A percentile compares a stretch with the other conserved stretches of the same genome.
Conservation (phyloP, 371 early-diverging fungal species). For the Mucor racemosus region DNA sequence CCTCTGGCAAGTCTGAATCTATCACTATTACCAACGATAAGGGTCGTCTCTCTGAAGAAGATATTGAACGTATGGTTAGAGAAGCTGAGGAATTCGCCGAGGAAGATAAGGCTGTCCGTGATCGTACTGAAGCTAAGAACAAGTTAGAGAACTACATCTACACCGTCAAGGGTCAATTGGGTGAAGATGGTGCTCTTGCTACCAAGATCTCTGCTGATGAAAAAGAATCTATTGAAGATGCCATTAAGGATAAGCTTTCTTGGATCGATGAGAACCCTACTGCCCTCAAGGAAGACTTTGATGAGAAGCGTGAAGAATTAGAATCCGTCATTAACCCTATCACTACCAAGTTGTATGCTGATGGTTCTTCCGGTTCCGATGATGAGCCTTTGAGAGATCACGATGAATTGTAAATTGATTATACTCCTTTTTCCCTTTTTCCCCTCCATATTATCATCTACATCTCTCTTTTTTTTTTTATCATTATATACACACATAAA, state of each 20-base stretch:
- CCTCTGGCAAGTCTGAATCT: conserved; percentile 92
- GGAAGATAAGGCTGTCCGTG: conserved; percentile 84
- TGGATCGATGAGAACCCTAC: conserved; percentile 75
- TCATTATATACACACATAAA: conserved; percentile 19
- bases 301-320: conserved; percentile 83
- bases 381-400: conserved; percentile 73
- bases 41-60: conserved; percentile 93
- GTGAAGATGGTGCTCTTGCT: conserved; percentile 69
- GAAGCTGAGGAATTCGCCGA: conserved; percentile 92
- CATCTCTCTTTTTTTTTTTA: conserved; percentile 10
- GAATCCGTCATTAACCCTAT: conserved; percentile 90
- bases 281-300: conserved; percentile 79
- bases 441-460: conserved; percentile 13
- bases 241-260: conserved; percentile 86
- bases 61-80: conserved; percentile 95
- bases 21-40: conserved; percentile 96
- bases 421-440: conserved; percentile 2
- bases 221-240: conserved; percentile 87
- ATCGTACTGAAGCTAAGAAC: conserved; percentile 88
- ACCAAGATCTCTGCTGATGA: conserved; percentile 82
- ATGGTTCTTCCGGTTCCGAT: conserved; percentile 55
- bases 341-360: conserved; percentile 80
- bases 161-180: conserved; percentile 78
- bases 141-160: conserved; percentile 85
- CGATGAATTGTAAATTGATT: conserved; percentile 71